Conservation (phyloP, 495 filamentous ascomycete genomes). For the Penicillium atrosanguineum region DNA sequence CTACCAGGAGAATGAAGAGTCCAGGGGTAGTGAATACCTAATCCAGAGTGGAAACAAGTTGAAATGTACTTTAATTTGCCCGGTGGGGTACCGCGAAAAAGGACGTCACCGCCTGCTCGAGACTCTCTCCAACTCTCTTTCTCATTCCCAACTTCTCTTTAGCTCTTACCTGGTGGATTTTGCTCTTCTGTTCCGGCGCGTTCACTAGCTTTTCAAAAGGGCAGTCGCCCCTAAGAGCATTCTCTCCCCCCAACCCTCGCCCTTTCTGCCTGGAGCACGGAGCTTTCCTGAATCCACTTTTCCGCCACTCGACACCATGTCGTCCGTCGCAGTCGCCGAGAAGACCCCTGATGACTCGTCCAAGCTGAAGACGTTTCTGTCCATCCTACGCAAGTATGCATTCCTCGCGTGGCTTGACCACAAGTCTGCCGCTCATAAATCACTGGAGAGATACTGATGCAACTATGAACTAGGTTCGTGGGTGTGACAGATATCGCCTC, state of each 20-base stretch:
- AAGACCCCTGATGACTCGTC: conserved; percentile 75
- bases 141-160: conserved; percentile 1
- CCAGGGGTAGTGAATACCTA: background rate
- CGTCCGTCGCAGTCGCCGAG: conserved; percentile 45
- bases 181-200: background rate
- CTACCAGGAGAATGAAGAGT: background rate
- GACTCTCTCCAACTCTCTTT: conserved; percentile 1
- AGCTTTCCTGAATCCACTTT: conserved; percentile 1
- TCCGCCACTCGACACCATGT: conserved; percentile 26
- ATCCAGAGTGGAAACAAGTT: background rate
- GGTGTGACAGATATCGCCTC: conserved; percentile 93
- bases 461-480: conserved; percentile 63
- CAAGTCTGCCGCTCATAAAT: background rate
- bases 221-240: background rate
- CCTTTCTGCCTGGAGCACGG: background rate
- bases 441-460: conserved; percentile 16
- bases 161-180: background rate
- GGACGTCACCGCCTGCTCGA: conserved; percentile 35
- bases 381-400: conserved; percentile 75
- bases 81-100: conserved; percentile 12
- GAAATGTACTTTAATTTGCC: background rate
- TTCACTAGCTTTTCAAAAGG: background rate
- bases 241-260: background rate
- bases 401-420: background rate
- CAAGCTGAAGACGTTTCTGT: conserved; percentile 79